Evolutionary conservation across 495 filamentous ascomycete genomes (phyloP), one percentile per base, ranked within the genome.

Genomic region (Xylaria cubensis): DNA sequence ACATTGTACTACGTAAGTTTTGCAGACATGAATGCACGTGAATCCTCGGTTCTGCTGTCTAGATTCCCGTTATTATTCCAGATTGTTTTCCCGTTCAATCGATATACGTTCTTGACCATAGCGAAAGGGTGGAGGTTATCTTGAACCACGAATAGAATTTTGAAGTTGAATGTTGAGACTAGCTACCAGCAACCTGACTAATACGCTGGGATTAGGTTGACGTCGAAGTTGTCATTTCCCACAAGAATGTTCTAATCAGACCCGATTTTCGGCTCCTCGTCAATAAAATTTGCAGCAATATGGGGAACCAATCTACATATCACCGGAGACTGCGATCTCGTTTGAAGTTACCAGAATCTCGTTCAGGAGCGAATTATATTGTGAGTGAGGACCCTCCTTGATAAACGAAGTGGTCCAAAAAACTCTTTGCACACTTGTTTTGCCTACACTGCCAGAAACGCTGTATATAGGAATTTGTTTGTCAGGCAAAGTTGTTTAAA

Each of bases 21-120:
- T 15, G 15, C 24, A 15, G 10, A 56, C 24, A 3, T 13, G 75
- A 80, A 50, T n/a, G 3, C 48, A 8, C 48, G 21, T 13, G 9
- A 3, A 13, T 13, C 21, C 4, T 26, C 9, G 2, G 10, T 26
- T 13, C 13, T 24, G 3, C 4, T 26, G 10, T 26, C 3, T 29
- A 8, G 3, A 17, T 56, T 4, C 1, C 15, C 13, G 24, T 32
- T 1, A 17, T 32, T 15, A 17, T 6, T 32, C 4, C 51, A 1
- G 10, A 13, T 9, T 24, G 26, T 55, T 55, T 55, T 55, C 2
- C 26, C 24, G 6, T 21, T 50, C 48, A 50, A 50, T 50, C 19
- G 21, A 8, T 10, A n/a, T 13, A n/a, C 19, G 15, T 19, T n/a
- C 4, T n/a, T 9, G 48, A 24, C 15, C 51, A 55, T 55, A 55